A percentile compares a stretch with the other conserved stretches of the same genome.
Conservation (phyloP, 371 early-diverging fungal genomes). For the Mortierella sp. region DNA sequence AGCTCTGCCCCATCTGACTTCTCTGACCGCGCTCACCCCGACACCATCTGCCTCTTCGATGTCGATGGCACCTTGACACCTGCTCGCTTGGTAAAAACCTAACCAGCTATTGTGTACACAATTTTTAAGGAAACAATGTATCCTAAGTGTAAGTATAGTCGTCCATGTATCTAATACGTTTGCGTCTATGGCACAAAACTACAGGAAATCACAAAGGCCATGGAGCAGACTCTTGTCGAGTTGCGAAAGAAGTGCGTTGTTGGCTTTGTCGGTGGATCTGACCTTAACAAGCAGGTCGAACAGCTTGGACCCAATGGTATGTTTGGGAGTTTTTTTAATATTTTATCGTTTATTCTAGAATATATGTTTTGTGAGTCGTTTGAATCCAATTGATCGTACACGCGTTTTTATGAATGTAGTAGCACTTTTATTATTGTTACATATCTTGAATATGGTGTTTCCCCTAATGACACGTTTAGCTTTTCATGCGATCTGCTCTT, state of each 20-base stretch:
- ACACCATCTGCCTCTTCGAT: conserved; percentile 96
- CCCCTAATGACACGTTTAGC: background rate
- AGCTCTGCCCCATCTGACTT: conserved; percentile 46
- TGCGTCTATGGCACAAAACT: no score
- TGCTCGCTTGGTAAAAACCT: conserved; percentile 79
- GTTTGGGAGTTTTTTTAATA: background rate
- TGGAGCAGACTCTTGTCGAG: conserved; percentile 82
- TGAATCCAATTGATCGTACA: no score
- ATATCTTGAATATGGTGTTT: no score
- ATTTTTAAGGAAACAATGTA: no score
- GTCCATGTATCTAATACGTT: no score
- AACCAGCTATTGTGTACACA: no score
- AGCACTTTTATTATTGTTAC: no score
- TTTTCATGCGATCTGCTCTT: background rate
- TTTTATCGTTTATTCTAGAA: no score
- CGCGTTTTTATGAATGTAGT: no score
- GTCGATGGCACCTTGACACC: conserved; percentile 99
- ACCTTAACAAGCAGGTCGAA: conserved; percentile 97
- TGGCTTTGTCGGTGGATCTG: conserved; percentile 99
- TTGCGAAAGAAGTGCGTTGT: conserved; percentile 93
- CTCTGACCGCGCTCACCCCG: conserved; percentile 76
- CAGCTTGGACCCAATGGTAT: conserved; percentile 94
- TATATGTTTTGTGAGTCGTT: no score
- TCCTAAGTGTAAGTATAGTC: no score
- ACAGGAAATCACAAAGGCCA: conserved; percentile 78